Evolutionary conservation across 2,329 filamentous ascomycete species (phyloP), one percentile per base, ranked within the genome.

Genomic region (Parascedosporium putredinis): DNA sequence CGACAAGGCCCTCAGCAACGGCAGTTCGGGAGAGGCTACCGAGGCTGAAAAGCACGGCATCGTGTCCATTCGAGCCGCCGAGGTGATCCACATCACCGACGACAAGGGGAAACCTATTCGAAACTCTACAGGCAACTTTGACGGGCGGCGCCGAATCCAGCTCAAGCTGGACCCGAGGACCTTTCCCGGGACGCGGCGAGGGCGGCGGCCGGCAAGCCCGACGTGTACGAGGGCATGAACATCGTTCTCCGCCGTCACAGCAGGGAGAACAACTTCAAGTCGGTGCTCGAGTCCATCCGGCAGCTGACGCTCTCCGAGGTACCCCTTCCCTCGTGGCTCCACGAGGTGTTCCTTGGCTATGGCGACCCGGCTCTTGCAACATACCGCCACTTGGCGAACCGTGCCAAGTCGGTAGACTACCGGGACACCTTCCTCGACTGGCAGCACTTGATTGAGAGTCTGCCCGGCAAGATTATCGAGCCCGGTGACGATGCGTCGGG

Each of bases 341-440:
- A 95, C 59, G 93, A 97, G 57, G 91, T 97, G 8, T 98, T 97
- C 64, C 72, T 98, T n/a, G 93, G 93, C 3, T 97, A 95, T 63
- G 93, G 93, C 44, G 90, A 98, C 64, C 91, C 93, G 51, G 79
- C 88, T 25, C 84, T 86, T 52, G 93, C 93, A 29, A 86, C 81
- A 20, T 95, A 95, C 68, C 88, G 86, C 55, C 83, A 88, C 47
- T 69, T 98, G 14, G 70, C 86, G 1, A 93, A 88, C 62, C 78
- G 83, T 52, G 73, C 95, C 55, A 81, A 81, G 58, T 86, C 78
- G 50, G 72, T 98, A 49, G 89, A 98, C 64, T 96, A 89, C 62
- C 78, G 89, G 50, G 94, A 98, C 62, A 97, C 93, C 0, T 96
- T 98, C 63, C 67, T 97, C 52, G 83, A 96, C 67, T 97, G 91